Conservation (phyloP, 345 rosid genomes). For the Ceriops decandra region DNA sequence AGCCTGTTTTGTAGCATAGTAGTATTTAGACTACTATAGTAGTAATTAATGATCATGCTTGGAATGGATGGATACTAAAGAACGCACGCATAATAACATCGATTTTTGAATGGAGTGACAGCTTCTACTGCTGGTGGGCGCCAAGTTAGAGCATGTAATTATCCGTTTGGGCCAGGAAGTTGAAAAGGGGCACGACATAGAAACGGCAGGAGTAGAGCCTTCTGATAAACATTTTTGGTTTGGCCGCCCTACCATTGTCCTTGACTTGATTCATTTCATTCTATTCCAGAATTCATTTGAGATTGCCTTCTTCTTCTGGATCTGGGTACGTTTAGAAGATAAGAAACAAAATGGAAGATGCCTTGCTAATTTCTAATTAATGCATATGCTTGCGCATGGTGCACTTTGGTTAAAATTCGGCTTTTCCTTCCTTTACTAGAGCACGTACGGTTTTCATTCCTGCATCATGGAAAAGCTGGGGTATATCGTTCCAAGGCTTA, state of each 20-base stretch:
- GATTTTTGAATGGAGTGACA: constrained; percentile 21
- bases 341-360: no score
- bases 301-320: constrained; percentile 38
- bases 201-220: constrained; percentile 47
- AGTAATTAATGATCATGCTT: no score
- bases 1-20: no score
- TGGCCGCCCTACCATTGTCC: constrained; percentile 15
- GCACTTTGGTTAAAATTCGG: not conserved
- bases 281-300: constrained; percentile 32
- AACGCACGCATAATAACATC: not conserved
- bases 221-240: constrained; percentile 54
- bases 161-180: constrained; percentile 51
- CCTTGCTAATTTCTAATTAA: not conserved
- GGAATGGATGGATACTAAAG: not conserved
- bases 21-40: no score
- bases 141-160: constrained; percentile 72
- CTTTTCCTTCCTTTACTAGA: constrained; percentile 22
- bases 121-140: constrained; percentile 77
- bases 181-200: constrained; percentile 8
- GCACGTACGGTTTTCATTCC: constrained; percentile 69
- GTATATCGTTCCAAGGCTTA: constrained; percentile 62
- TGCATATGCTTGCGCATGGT: no score
- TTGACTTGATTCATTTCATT: constrained; percentile 31
- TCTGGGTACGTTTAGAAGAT: constrained; percentile 13
- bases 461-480: constrained; percentile 77